Evolutionary conservation across 169 alveolate species (phyloP), one percentile per base, ranked within the genome.

Genomic region (Cryptosporidium viatorum): DNA sequence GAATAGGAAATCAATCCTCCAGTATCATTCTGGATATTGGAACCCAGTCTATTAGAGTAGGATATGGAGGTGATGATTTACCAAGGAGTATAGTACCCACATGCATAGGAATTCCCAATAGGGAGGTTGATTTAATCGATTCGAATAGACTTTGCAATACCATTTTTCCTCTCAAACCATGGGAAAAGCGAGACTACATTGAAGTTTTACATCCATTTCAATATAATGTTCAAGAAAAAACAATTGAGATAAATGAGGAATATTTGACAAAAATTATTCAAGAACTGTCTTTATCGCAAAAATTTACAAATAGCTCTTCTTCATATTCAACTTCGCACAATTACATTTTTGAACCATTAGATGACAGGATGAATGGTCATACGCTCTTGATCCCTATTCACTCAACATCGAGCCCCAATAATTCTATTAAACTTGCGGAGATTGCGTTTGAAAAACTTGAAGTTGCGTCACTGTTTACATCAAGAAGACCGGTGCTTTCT

Each of bases 111-210:
- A 65, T 80, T 16, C 74, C 89, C 16, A 80, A 33, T 62, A 26
- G 45, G 21, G 75, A 80, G 8, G 73, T 65, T 12, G 89, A 80
- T 18, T 29, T 43, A 18, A 35, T 29, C 2, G 89, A 80, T 39
- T 62, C 62, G 12, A 65, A 80, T 41, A 48, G 69, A 14, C 26
- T 60, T 41, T 62, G 68, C 18, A 80, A 80, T 45, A 58, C 52
- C 21, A n/a, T 80, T 10, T 80, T 80, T 80, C 89, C 89, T 23
- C 68, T 80, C 7, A 80, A 65, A 80, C 89, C 89, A 62, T 80
- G 89, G 89, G 89, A 80, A n/a, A 80, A 80, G 39, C 89, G 89
- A 43, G 89, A 80, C 21, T 43, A 80, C 26, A 80, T 80, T 62
- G 89, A 80, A 48, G 51, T 80, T 29, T 31, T 80, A 43, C 4